Base-by-base conservation (phyloP, 148 eudicot genomes). In the Diospyros lotus region DNA sequence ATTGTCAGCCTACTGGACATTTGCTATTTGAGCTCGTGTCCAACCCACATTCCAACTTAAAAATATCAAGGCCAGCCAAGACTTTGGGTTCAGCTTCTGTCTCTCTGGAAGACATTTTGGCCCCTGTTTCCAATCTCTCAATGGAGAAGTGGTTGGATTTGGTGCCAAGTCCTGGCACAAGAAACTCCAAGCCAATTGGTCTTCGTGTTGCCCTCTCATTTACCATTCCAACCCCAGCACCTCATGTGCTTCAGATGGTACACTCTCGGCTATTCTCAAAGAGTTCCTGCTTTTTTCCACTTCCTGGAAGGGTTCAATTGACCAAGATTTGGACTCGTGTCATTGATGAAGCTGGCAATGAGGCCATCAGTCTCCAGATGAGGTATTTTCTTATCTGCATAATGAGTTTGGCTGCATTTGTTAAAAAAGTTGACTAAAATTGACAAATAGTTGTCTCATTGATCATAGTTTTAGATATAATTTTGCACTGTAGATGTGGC, bases 71-170 rank as follows among this genome's bases (percentile, higher is more conserved):
- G 73, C 66, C 91, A 69, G 76, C 66, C 71, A 86, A 80, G 84
- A 75, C 85, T 52, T 69, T 91, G 68, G 98, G 97, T 53, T 87
- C 90, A 69, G 56, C 85, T 84, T 75, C 80, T 74, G 76, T 96
- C n/a, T 88, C 95, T 64, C 76, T 93, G 52, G 82, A 87, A 67
- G 89, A 91, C 64, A 76, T 84, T 41, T 64, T 87, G 51, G 58
- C 77, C 69, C 85, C 92, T 52, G 75, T 74, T 43, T 76, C 92
- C 56, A 75, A 75, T 76, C 93, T 96, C 80, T 87, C 86, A 1
- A 62, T 85, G 56, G 91, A 93, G 62, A 91, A 87, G 84, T 93
- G 98, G 99, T 61, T 96, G 62, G 87, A 87, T 53, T 78, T 93
- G 78, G 84, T 73, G 75, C 90, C 96, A 7, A 76, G 64, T 66